Evolutionary conservation across 208 protist genomes (phyloP).

Genomic region (Trypanosoma scelopori): DNA sequence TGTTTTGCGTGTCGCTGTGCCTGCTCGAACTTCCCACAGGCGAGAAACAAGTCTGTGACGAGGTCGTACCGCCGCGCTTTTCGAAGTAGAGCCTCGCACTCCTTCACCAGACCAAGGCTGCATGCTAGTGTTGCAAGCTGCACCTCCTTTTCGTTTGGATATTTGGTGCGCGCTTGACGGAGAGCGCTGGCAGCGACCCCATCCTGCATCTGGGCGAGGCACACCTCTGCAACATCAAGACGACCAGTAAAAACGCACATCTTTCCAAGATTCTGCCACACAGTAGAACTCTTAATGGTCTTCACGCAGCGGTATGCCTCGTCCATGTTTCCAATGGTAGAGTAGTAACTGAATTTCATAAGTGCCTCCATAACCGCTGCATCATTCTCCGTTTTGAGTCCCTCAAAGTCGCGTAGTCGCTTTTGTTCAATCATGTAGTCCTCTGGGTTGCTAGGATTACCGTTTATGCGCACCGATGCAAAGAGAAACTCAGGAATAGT

Average conservation of each 20-base stretch:
- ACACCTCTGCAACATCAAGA: constrained; percentile 94
- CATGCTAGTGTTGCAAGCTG: constrained; percentile 94
- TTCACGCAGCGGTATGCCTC: constrained; percentile 96
- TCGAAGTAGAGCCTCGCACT: constrained; percentile 85
- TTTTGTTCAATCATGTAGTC: constrained; percentile 91
- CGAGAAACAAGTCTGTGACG: constrained; percentile 92
- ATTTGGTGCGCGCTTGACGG: constrained; percentile 80
- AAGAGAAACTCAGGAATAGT: constrained; percentile 92
- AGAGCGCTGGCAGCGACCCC: constrained; percentile 88
- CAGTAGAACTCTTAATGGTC: constrained; percentile 88
- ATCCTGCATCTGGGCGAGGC: constrained; percentile 94
- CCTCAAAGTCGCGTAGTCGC: constrained; percentile 93
- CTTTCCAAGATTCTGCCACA: constrained; percentile 95
- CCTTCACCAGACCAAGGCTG: constrained; percentile 92
- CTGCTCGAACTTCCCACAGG: constrained; percentile 93
- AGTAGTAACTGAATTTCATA: constrained; percentile 96
- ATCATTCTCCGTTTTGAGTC: constrained; percentile 88
- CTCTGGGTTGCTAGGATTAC: constrained; percentile 71
- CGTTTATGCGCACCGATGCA: constrained; percentile 81
- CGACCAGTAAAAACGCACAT: constrained; percentile 95
- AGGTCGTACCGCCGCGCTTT: constrained; percentile 91
- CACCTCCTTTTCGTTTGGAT: constrained; percentile 85
- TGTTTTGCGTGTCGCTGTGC: constrained; percentile 89
- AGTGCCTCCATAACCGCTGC: constrained; percentile 89
- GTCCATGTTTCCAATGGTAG: constrained; percentile 97